Conservation (phyloP, 23 red algal species). For the Gracilaria gracilis region DNA sequence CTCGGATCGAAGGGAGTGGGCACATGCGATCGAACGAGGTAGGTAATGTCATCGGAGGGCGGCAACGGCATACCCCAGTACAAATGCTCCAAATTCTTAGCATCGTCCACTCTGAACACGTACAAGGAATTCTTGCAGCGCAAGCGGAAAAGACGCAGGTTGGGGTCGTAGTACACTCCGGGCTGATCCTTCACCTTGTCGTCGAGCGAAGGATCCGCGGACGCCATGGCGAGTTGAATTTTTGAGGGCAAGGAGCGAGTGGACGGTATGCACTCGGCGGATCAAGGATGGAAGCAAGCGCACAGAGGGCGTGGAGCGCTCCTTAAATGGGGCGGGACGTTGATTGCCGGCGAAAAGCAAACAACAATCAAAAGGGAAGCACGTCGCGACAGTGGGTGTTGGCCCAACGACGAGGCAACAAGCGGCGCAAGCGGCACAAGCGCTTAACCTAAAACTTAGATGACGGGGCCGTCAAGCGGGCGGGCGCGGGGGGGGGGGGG, state of each 20-base stretch:
- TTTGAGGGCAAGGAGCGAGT: too few relatives aligned
- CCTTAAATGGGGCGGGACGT: too few relatives aligned
- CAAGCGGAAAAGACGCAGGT: slow-evolving; percentile 85
- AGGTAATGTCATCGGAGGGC: slow-evolving; percentile 85
- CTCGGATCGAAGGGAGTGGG: slow-evolving; percentile 93
- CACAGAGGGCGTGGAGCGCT: too few relatives aligned
- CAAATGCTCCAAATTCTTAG: slow-evolving; percentile 90
- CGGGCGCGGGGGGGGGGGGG: too few relatives aligned
- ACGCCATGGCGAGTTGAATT: background rate
- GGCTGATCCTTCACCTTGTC: slow-evolving; percentile 31
- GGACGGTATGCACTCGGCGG: too few relatives aligned
- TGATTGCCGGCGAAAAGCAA: too few relatives aligned
- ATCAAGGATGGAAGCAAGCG: too few relatives aligned
- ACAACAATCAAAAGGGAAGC: background rate
- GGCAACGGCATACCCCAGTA: slow-evolving; percentile 88
- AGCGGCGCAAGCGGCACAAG: background rate
- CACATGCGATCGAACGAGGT: slow-evolving; percentile 88
- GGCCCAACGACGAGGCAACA: background rate
- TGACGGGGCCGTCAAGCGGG: too few relatives aligned
- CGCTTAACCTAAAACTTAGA: too few relatives aligned
- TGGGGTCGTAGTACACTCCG: slow-evolving; percentile 84
- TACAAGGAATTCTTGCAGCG: slow-evolving; percentile 77
- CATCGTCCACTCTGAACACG: slow-evolving; percentile 91
- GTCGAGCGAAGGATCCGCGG: background rate
- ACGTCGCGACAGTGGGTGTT: too few relatives aligned